Conservation (phyloP, 805 yeast species). For the Yueomyces sinensis region DNA sequence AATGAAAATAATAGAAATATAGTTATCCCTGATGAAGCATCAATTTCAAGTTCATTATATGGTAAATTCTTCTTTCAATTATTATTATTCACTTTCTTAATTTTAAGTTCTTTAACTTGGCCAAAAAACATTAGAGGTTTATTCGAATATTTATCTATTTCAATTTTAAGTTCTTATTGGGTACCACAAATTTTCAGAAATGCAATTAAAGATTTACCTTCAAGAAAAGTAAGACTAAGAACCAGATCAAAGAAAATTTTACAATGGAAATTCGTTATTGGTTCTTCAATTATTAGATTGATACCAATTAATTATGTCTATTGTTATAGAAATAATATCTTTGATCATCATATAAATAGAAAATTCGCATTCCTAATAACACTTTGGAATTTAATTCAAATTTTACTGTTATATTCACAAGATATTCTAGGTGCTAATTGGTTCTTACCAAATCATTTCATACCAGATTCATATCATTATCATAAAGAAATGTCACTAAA, state of each 20-base stretch:
- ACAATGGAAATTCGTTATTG: constrained; percentile 62
- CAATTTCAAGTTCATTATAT: constrained; percentile 43
- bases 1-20: constrained; percentile 13
- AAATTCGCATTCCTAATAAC: constrained; percentile 32
- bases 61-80: constrained; percentile 42
- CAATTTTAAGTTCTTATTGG: constrained; percentile 63
- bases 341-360: constrained; percentile 55
- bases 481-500: constrained; percentile 30
- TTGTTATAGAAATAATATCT: constrained; percentile 40
- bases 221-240: constrained; percentile 8
- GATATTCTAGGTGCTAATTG: constrained; percentile 65
- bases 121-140: constrained; percentile 38
- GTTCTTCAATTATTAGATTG: constrained; percentile 49
- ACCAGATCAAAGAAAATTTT: constrained; percentile 33
- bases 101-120: constrained; percentile 51
- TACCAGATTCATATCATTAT: constrained; percentile 78
- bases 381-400: constrained; percentile 49
- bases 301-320: constrained; percentile 55
- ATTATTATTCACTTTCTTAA: constrained; percentile 41
- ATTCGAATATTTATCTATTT: constrained; percentile 43
- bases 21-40: constrained; percentile 36
- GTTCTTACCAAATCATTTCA: constrained; percentile 58
- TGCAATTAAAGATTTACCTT: constrained; percentile 19
- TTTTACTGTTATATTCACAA: constrained; percentile 46
- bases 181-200: constrained; percentile 79